Evolutionary conservation across 495 filamentous ascomycete species (phyloP).

Genomic region (Hyaloscypha variabilis): DNA sequence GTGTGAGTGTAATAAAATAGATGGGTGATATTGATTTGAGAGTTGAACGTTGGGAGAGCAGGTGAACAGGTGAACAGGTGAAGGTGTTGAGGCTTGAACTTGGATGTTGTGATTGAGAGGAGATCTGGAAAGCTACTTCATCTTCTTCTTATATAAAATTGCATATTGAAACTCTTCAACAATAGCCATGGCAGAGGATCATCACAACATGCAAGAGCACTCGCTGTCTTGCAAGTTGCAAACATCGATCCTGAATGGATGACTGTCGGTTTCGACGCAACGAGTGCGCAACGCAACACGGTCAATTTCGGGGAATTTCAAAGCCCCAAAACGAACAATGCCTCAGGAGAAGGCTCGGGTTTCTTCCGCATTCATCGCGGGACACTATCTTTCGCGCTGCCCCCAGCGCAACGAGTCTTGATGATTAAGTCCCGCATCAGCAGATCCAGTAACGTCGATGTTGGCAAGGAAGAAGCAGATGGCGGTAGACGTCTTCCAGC

Average conservation of each 20-base stretch:
- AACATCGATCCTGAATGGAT: too few relatives aligned
- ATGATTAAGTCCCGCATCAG: background rate
- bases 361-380: too few relatives aligned
- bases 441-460: background rate
- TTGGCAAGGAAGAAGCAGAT: background rate
- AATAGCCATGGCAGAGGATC: background rate
- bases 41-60: background rate
- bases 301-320: background rate
- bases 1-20: background rate
- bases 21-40: background rate
- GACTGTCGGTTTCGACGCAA: background rate
- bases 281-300: background rate
- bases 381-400: too few relatives aligned
- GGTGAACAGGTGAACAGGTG: background rate
- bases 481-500: background rate
- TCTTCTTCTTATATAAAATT: background rate
- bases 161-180: background rate
- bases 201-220: too few relatives aligned
- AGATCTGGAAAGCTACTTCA: background rate
- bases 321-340: too few relatives aligned
- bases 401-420: background rate
- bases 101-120: conserved; percentile 4
- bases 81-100: background rate
- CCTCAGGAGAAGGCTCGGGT: too few relatives aligned
- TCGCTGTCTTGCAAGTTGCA: too few relatives aligned